Evolutionary conservation across 495 filamentous ascomycete genomes (phyloP).

Genomic region (Talaromyces liani): DNA sequence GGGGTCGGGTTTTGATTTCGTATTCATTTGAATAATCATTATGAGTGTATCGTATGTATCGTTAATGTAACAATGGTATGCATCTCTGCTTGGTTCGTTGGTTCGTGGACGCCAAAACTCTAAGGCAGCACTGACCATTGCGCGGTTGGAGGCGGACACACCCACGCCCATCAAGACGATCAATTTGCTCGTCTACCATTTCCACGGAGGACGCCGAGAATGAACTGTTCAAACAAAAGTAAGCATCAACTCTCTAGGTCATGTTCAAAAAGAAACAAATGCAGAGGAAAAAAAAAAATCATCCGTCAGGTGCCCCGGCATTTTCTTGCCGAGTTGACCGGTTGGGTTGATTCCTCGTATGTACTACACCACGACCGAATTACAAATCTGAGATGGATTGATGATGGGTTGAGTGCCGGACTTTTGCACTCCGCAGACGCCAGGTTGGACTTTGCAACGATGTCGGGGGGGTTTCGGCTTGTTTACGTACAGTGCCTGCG

Average conservation of each 20-base stretch:
- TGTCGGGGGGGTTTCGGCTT: neutral
- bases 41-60: neutral
- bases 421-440: neutral
- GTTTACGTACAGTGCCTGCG: neutral
- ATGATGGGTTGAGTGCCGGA: neutral
- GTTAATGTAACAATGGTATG: neutral
- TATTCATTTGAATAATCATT: neutral
- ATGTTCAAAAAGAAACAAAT: neutral
- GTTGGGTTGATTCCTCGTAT: neutral
- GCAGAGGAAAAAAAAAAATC: neutral
- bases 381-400: neutral
- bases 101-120: neutral
- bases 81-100: neutral
- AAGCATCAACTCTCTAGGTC: neutral
- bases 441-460: neutral
- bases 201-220: neutral
- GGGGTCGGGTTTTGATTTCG: neutral
- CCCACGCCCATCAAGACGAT: neutral
- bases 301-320: neutral
- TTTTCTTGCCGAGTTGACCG: neutral
- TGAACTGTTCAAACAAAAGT: neutral
- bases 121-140: neutral
- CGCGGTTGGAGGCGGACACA: neutral
- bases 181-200: neutral
- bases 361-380: neutral